Percentiles rank a stretch among this genome's conserved stretches.
Evolutionary conservation across 2,329 filamentous ascomycete genomes (phyloP).

Genomic region (Coleophoma cylindrospora): DNA sequence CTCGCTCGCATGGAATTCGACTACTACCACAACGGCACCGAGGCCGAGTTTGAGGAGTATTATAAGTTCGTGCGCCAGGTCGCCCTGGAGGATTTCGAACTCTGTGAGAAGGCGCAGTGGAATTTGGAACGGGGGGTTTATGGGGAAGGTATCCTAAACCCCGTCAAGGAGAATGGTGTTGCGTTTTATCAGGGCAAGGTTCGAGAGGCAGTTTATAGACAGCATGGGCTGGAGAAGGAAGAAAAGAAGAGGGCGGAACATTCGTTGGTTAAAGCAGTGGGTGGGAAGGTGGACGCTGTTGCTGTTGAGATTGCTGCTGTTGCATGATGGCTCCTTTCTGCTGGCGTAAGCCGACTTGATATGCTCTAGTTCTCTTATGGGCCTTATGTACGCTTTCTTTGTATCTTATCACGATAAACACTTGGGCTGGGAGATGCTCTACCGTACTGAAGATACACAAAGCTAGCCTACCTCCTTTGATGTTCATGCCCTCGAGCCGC

Average conservation of each 20-base stretch:
- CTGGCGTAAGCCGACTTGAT: no score
- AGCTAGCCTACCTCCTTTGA: no score
- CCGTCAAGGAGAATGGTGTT: slow-evolving; percentile 49
- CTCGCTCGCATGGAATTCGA: slow-evolving; percentile 53
- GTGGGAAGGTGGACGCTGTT: no score
- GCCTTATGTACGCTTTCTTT: no score
- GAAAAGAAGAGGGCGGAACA: not conserved
- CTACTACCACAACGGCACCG: slow-evolving; percentile 46
- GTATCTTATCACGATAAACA: no score
- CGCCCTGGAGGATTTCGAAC: slow-evolving; percentile 49
- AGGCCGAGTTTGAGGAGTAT: slow-evolving; percentile 50
- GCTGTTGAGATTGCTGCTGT: no score
- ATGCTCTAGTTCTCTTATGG: no score
- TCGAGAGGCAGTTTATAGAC: slow-evolving; percentile 19
- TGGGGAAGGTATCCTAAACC: slow-evolving; percentile 48
- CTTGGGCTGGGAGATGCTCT: no score
- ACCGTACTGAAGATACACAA: no score
- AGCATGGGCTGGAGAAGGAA: slow-evolving; percentile 10
- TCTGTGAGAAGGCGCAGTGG: slow-evolving; percentile 50
- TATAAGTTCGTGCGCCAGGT: slow-evolving; percentile 51
- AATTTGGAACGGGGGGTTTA: slow-evolving; percentile 50
- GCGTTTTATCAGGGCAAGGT: slow-evolving; percentile 33
- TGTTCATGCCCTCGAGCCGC: no score
- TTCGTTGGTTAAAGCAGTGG: no score
- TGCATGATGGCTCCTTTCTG: no score